Evolutionary conservation across 2,329 filamentous ascomycete species (phyloP).

Genomic region (Penicillium hordei): DNA sequence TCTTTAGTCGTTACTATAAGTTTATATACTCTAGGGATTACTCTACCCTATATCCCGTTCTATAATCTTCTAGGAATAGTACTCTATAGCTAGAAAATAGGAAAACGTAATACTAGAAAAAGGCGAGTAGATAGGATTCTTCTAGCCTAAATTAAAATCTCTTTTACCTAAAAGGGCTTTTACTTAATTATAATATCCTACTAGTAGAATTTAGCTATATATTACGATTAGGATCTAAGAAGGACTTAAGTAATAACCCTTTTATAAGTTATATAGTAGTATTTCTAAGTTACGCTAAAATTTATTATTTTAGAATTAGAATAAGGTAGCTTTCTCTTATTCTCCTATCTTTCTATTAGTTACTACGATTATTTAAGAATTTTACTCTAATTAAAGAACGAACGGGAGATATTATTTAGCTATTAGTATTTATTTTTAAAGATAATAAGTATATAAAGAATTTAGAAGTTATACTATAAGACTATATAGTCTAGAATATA

Average conservation of each 20-base stretch:
- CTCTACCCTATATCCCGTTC: not conserved
- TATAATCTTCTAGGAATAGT: no score
- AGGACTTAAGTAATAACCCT: not conserved
- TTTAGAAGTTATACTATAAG: conserved; percentile 9
- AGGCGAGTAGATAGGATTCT: not conserved
- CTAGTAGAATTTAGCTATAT: not conserved
- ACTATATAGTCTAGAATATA: conserved; percentile 18
- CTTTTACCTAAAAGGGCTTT: not conserved
- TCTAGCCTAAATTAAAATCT: not conserved
- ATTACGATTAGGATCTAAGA: not conserved
- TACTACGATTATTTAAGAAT: not conserved
- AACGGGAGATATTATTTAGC: conserved; percentile 13
- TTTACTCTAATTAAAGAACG: conserved; percentile 12
- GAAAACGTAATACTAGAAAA: not conserved
- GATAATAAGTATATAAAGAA: conserved; percentile 13
- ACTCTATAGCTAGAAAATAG: not conserved
- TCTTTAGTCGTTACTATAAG: not conserved
- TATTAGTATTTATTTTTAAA: conserved; percentile 16
- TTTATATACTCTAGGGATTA: not conserved
- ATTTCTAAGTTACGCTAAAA: not conserved
- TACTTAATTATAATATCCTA: not conserved
- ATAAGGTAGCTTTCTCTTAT: not conserved
- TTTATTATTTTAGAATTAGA: not conserved
- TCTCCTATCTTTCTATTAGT: not conserved
- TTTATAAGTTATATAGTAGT: not conserved